Evolutionary conservation across 129 eudicot genomes (phyloP), one percentile per base, ranked within the genome.

Genomic region (Deinandra increscens): DNA sequence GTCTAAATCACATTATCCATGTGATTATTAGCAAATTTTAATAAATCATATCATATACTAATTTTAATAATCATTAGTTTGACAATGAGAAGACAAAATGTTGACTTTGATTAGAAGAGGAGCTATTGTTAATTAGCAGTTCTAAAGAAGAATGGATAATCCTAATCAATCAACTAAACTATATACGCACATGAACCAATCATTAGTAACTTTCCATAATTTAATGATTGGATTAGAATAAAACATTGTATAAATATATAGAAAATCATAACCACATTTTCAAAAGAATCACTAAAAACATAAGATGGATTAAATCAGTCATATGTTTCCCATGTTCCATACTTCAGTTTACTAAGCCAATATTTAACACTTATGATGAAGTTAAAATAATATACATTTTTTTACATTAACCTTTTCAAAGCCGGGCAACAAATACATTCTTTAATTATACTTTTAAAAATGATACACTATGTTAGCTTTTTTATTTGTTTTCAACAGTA

Each of bases 81-180:
- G 70, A 61, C 62, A 12, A 60, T 31, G 26, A 72, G 61, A 72
- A 72, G 70, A 61, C 59, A 72, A 72, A 36, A 73, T 63, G 63
- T 62, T 73, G 78, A 73, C 70, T 64, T 73, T 38, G 51, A 49
- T 73, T 48, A 34, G 53, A 45, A 48, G 31, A 15, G 55, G 33
- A 65, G 38, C 18, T 20, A 12, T 39, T 10, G 5, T 48, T 26
- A 62, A 37, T 62, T 50, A 73, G 78, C 17, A 64, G 53, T 41
- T 73, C 63, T 63, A 63, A 39, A 39, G 31, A 46, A 46, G 62
- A 38, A 45, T 61, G 68, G 49, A 29, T 59, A 60, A 49, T 29
- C 61, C 19, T 72, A 38, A 48, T 62, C 9, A 48, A 62, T 34
- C 31, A 62, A 62, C 29, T 9, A 37, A 49, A 26, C 9, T 56